Conservation (phyloP, 768 basidiomycete genomes). For the Stropharia rugosoannulata region DNA sequence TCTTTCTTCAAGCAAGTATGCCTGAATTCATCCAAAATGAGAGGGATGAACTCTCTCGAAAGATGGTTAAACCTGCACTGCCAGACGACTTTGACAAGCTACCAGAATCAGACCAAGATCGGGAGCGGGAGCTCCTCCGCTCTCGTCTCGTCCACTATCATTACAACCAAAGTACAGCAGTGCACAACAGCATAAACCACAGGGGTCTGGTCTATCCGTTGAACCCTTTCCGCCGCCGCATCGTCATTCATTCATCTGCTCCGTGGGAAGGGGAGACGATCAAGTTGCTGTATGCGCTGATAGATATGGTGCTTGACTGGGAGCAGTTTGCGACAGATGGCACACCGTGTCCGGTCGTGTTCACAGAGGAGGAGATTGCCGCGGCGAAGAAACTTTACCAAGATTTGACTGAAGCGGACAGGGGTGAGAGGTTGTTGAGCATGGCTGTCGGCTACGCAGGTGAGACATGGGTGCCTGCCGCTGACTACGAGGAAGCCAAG, state of each 20-base stretch:
- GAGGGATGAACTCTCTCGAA: slow-evolving; percentile 37
- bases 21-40: slow-evolving; percentile 47
- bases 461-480: no score
- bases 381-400: slow-evolving; percentile 24
- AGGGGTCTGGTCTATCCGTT: slow-evolving; percentile 20
- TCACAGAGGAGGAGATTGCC: slow-evolving; percentile 24
- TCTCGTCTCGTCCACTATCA: slow-evolving; percentile 49
- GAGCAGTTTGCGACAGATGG: slow-evolving; percentile 19
- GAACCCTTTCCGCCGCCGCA: slow-evolving; percentile 21
- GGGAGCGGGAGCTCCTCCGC: slow-evolving; percentile 36
- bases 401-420: slow-evolving; percentile 16
- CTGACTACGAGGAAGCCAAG: no score
- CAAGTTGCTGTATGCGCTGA: slow-evolving; percentile 26
- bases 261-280: slow-evolving; percentile 35
- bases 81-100: slow-evolving; percentile 43
- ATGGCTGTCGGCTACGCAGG: slow-evolving; percentile 16
- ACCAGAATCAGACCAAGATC: slow-evolving; percentile 31
- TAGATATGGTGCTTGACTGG: slow-evolving; percentile 25
- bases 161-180: slow-evolving; percentile 42
- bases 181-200: slow-evolving; percentile 32
- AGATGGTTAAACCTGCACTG: slow-evolving; percentile 37
- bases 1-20: slow-evolving; percentile 47
- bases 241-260: slow-evolving; percentile 26
- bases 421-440: slow-evolving; percentile 14
- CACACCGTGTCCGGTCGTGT: slow-evolving; percentile 29